A percentile compares a stretch with the other conserved stretches of the same genome.
These are phyloP conservation scores for Coelastrella sp. DNA, from an alignment of 139 green algal genomes.

Conservation along the genomic window DNA sequence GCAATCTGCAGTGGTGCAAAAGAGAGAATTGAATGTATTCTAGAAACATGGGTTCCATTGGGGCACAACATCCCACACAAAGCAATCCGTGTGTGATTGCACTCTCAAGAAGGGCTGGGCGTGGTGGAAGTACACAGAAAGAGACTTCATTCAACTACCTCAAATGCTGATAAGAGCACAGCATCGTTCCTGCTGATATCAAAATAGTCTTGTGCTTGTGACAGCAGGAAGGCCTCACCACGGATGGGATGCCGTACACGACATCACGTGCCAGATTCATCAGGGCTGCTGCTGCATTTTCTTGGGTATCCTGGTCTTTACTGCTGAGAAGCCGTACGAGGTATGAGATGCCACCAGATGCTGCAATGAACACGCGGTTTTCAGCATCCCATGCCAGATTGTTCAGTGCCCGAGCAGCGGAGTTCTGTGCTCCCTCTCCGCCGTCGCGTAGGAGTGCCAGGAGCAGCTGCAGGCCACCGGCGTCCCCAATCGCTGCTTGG, in stretches of 20 bases:
- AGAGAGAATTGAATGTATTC: too few relatives aligned
- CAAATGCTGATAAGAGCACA: background rate
- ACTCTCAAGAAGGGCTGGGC: too few relatives aligned
- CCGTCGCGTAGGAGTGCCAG: background rate
- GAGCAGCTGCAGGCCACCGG: background rate
- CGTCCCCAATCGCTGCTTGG: background rate
- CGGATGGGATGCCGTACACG: slow-evolving; percentile 13
- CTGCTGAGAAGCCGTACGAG: background rate
- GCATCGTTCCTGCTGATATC: background rate
- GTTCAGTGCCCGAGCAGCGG: slow-evolving; percentile 4
- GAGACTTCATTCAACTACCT: too few relatives aligned
- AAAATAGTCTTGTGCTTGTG: too few relatives aligned
- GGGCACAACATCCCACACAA: too few relatives aligned
- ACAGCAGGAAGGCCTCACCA: too few relatives aligned
- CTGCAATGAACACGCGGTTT: slow-evolving; percentile 11
- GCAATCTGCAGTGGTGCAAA: background rate
- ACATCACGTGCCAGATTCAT: slow-evolving; percentile 24
- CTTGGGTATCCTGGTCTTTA: background rate
- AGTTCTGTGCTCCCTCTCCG: background rate
- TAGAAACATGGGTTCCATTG: too few relatives aligned
- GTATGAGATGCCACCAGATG: background rate
- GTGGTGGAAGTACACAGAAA: too few relatives aligned
- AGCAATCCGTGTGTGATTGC: too few relatives aligned
- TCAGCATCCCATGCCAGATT: slow-evolving; percentile 20
- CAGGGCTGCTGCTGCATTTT: background rate